phyloP scores from a whole-genome alignment of 2,329 filamentous ascomycete genomes.

The Gremmenia infestans region DNA sequence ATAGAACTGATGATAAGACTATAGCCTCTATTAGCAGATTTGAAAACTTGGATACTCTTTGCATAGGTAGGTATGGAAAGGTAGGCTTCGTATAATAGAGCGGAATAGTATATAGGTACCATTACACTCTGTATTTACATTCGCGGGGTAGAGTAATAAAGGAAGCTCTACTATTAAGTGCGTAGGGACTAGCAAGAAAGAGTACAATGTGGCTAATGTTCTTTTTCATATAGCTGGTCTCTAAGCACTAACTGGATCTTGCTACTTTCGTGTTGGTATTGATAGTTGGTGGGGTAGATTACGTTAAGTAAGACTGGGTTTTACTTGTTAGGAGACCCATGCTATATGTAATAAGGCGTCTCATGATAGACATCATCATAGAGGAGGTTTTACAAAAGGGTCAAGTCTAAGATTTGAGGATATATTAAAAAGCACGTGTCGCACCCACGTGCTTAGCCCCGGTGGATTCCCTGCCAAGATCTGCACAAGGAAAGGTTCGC shows the following conservation, averaged over 20 bases:
- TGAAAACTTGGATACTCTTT: no score
- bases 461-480: neutral
- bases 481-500: neutral
- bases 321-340: no score
- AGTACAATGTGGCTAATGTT: neutral
- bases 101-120: no score
- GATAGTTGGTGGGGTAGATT: neutral
- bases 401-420: no score
- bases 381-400: no score
- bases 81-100: no score
- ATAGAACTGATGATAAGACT: no score
- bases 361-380: no score
- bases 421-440: neutral
- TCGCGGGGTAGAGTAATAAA: neutral
- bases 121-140: no score
- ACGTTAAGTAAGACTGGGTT: neutral
- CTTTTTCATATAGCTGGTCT: neutral
- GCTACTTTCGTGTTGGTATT: neutral
- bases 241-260: neutral
- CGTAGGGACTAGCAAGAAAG: neutral
- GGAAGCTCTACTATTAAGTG: neutral
- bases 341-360: no score
- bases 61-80: no score
- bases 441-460: neutral
- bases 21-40: no score